Base-by-base conservation (phyloP, 768 basidiomycete genomes). In the Naganishia antarctica region DNA sequence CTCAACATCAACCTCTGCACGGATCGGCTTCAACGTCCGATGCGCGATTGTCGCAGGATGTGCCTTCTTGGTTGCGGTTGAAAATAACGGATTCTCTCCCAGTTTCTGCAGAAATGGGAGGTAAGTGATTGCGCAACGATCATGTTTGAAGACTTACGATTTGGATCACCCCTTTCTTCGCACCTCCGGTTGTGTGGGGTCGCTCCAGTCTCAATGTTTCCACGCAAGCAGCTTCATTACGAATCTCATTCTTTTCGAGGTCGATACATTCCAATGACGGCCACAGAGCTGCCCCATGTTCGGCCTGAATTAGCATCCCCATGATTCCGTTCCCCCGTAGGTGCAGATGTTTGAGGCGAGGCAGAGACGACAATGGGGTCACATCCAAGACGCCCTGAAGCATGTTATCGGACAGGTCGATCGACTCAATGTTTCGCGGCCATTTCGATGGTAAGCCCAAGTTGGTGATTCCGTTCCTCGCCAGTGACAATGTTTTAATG, bases 361-460 rank as follows among this genome's bases (percentile, higher is more conserved):
- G 25, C 15, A 61, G 41, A 8, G 18, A 18, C 0, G 66, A 61
- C 12, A 67, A 21, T 3, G 29, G 13, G 1, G 61, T 46, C 1
- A 67, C 3, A 43, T 63, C 61, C 40, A 61, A 28, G n/a, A 43
- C n/a, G 12, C 61, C 61, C 16, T 37, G 26, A 21, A 67, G 28
- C 9, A 9, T 34, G 47, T 67, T 67, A 16, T 40, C 61, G n/a
- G 43, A 48, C 3, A 67, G 34, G 40, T 67, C 66, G 12, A 67
- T 15, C 4, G 9, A 13, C 37, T 67, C 60, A 18, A 67, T 11
- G 12, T 48, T 40, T n/a, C 37, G 25, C 7, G 66, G 66, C 66
- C 66, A 67, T 16, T 13, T 40, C 37, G 31, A 21, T 5, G 66
- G 61, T 31, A 67, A 51, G 18, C 66, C 61, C 4, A 16, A 4